Conservation (phyloP, 768 basidiomycete species). For the Lactarius quietus region DNA sequence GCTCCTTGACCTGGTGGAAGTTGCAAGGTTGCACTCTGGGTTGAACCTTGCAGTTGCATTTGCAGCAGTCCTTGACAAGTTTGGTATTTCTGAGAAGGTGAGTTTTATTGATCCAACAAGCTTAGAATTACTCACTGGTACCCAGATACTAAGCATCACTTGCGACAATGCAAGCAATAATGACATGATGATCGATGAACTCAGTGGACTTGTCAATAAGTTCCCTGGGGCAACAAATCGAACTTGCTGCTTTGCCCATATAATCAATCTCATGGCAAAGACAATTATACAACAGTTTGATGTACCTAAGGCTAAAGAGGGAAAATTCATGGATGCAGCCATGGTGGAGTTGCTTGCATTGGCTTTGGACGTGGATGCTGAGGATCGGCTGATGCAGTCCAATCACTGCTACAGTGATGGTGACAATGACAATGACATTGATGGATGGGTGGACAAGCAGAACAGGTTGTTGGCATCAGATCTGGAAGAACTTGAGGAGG, state of each 20-base stretch:
- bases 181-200: slow-evolving; percentile 34
- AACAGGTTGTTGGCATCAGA: no score
- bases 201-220: slow-evolving; percentile 26
- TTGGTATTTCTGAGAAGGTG: slow-evolving; percentile 34
- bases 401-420: no score
- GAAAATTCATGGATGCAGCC: no score
- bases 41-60: no score
- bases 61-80: slow-evolving; percentile 10
- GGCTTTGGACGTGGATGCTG: no score
- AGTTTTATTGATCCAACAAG: background rate
- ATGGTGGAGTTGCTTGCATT: no score
- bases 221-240: slow-evolving; percentile 32
- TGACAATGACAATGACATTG: no score
- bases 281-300: slow-evolving; percentile 36
- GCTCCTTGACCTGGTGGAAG: no score
- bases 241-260: slow-evolving; percentile 39
- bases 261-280: slow-evolving; percentile 39
- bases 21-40: no score
- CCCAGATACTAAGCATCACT: slow-evolving; percentile 34
- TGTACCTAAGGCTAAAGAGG: slow-evolving; percentile 21
- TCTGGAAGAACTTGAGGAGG: no score
- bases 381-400: no score
- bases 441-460: no score
- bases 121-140: background rate
- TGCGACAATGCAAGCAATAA: slow-evolving; percentile 39